Percentiles rank a stretch among this genome's conserved stretches.
Conservation (phyloP, 345 rosid species). For the Turritis glabra region DNA sequence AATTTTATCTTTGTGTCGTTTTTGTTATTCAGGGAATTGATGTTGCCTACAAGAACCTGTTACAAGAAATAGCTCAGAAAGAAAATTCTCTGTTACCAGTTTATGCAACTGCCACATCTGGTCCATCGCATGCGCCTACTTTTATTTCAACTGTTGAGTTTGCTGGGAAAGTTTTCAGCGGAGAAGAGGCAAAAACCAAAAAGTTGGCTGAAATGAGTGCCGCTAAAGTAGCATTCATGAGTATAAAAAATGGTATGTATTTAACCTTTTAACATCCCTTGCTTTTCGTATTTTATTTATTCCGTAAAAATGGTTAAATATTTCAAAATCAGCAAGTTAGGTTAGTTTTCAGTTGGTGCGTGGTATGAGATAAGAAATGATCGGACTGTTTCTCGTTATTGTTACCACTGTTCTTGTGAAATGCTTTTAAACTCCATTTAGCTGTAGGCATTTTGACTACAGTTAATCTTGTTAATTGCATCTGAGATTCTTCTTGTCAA, state of each 20-base stretch:
- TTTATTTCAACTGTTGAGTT: constrained; percentile 58
- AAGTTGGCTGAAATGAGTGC: constrained; percentile 67
- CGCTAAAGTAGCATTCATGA: constrained; percentile 65
- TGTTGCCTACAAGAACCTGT: constrained; percentile 55
- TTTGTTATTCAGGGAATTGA: constrained; percentile 44
- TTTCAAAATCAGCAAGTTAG: neutral
- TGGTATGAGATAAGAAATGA: neutral
- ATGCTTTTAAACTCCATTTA: neutral
- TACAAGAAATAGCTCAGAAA: constrained; percentile 63
- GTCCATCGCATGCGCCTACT: constrained; percentile 50
- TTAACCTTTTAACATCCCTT: neutral
- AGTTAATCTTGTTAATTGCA: neutral
- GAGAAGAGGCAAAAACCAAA: constrained; percentile 56
- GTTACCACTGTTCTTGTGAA: neutral
- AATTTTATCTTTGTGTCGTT: neutral
- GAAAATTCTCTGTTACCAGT: constrained; percentile 45
- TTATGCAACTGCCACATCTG: constrained; percentile 46
- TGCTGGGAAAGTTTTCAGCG: constrained; percentile 43
- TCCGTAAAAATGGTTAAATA: neutral
- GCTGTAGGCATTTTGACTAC: neutral
- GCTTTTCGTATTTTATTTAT: neutral
- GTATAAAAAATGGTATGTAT: constrained; percentile 36
- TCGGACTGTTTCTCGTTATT: neutral
- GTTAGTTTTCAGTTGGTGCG: neutral
- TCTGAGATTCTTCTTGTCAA: neutral